These are phyloP conservation scores for Phytophthora europaea DNA, from an alignment of 352 stramenopile genomes.

Conservation along the genomic window DNA sequence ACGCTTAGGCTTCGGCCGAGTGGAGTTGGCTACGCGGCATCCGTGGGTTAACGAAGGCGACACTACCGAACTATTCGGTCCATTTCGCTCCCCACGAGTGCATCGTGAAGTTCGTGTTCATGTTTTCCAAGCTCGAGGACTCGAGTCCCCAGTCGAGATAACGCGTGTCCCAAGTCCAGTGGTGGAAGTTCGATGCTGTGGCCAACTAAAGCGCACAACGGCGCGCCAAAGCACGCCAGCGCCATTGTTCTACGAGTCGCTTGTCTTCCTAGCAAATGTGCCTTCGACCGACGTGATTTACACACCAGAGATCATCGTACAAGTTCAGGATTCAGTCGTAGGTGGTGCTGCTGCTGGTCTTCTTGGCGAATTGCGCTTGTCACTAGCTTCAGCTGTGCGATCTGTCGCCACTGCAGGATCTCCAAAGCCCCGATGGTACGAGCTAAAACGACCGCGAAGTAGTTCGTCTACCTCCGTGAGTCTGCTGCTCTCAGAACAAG, in stretches of 20 bases:
- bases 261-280: slow-evolving; percentile 66
- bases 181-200: slow-evolving; percentile 81
- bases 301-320: slow-evolving; percentile 75
- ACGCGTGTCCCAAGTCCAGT: slow-evolving; percentile 77
- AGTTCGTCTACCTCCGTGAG: slow-evolving; percentile 23
- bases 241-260: slow-evolving; percentile 87
- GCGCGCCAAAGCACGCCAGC: slow-evolving; percentile 65
- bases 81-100: slow-evolving; percentile 60
- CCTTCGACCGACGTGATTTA: slow-evolving; percentile 62
- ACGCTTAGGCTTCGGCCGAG: slow-evolving; percentile 69
- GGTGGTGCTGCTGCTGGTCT: slow-evolving; percentile 34
- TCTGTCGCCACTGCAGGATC: slow-evolving; percentile 53
- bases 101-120: slow-evolving; percentile 82
- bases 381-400: slow-evolving; percentile 56
- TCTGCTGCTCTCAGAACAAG: slow-evolving; percentile 33
- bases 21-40: slow-evolving; percentile 69
- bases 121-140: slow-evolving; percentile 82
- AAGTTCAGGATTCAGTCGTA: slow-evolving; percentile 69
- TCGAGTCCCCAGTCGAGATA: slow-evolving; percentile 57
- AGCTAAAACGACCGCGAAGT: slow-evolving; percentile 37
- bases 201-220: slow-evolving; percentile 61
- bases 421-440: slow-evolving; percentile 64
- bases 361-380: slow-evolving; percentile 60
- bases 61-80: slow-evolving; percentile 41
- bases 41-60: slow-evolving; percentile 57